Evolutionary conservation across 2,329 filamentous ascomycete genomes (phyloP), one percentile per base, ranked within the genome.

Genomic region (Sporothrix brasiliensis): DNA sequence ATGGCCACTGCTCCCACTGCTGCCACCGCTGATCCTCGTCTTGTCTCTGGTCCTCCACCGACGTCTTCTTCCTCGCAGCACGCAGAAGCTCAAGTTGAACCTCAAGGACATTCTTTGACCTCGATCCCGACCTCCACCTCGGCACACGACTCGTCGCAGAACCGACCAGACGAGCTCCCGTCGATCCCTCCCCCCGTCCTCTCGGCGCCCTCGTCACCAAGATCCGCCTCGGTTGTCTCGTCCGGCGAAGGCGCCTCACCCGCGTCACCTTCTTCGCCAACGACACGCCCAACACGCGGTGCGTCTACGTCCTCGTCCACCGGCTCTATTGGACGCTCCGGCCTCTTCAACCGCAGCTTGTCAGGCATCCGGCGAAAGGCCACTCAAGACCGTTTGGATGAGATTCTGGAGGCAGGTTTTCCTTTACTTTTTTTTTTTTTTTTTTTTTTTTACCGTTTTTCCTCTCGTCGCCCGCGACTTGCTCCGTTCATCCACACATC

Each of bases 301-400:
- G 47, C 44, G 16, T 54, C 54, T 16, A 58, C 69, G 16, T 27
- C 7, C 66, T 52, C 69, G 60, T n/a, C 69, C 68, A n/a, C 54
- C 1, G 47, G 14, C 47, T 44, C 50, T 47, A 14, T 27, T 21
- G 41, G 14, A 3, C 58, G 21, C 11, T 30, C 60, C 21, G 39
- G 52, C 5, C 67, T 66, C 47, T 21, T 69, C 70, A 67, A 47
- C 52, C 50, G 60, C 53, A 61, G 44, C 34, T 27, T 27, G 16
- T 71, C 67, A 2, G 52, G 44, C 19, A 66, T 67, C n/a, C 70
- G 75, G 34, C 74, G 76, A 49, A 74, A 67, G 73, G 77, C 77
- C 14, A 76, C 77, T 7, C 76, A 77, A 67, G 77, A 78, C 39
- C 76, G 78, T 13, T 74, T 80, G 56, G 73, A 77, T 68, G 75